Conservation (phyloP, 2,329 filamentous ascomycete genomes). For the Knufia fluminis region DNA sequence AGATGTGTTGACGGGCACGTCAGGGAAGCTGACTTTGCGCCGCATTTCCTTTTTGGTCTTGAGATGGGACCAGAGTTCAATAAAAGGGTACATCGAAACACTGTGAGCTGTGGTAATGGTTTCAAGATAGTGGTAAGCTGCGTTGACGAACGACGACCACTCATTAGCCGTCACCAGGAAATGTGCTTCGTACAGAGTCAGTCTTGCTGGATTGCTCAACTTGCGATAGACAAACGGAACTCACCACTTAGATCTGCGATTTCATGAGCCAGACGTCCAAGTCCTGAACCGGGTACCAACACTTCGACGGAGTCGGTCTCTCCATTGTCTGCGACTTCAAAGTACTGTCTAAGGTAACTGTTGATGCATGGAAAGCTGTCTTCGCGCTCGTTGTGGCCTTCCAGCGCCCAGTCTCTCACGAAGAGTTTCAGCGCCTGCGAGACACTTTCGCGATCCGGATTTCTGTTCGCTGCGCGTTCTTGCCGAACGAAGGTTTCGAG, state of each 20-base stretch:
- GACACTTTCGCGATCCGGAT: constrained; percentile 23
- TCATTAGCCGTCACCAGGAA: constrained; percentile 49
- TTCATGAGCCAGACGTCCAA: constrained; percentile 46
- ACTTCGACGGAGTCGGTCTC: constrained; percentile 27
- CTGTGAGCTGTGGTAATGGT: constrained; percentile 22
- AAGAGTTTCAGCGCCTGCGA: constrained; percentile 49
- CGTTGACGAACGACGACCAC: constrained; percentile 51
- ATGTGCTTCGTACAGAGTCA: constrained; percentile 22
- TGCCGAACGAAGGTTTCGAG: background rate
- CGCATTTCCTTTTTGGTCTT: constrained; percentile 40
- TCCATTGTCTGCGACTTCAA: constrained; percentile 5
- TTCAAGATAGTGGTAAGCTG: constrained; percentile 44
- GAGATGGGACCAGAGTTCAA: constrained; percentile 51
- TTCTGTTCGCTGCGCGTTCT: background rate
- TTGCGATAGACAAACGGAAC: background rate
- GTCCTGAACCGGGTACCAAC: constrained; percentile 45
- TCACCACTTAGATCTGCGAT: constrained; percentile 34
- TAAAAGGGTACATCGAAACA: constrained; percentile 41
- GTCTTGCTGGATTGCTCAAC: background rate
- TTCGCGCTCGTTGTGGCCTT: constrained; percentile 27
- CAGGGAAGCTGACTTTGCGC: constrained; percentile 40
- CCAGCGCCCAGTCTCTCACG: constrained; percentile 47
- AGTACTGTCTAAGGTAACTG: constrained; percentile 19
- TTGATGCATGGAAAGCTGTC: constrained; percentile 29
- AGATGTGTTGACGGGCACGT: constrained; percentile 28